phyloP scores from a whole-genome alignment of 305 asterid species.

The Fraxinus sp. region DNA sequence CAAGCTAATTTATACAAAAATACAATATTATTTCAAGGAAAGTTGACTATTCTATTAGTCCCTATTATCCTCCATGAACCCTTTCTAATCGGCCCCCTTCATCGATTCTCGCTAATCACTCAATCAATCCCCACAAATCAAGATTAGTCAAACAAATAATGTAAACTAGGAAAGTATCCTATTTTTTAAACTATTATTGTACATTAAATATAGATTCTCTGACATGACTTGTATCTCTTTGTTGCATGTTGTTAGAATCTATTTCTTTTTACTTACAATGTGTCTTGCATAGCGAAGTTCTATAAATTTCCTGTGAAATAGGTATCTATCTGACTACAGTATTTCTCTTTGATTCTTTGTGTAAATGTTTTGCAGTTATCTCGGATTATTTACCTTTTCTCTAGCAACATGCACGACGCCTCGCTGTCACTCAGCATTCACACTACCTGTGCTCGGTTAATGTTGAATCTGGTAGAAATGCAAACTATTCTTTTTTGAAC shows the following conservation, averaged over 20 bases:
- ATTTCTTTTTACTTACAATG: neutral
- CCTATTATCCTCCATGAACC: neutral
- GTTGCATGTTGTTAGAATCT: neutral
- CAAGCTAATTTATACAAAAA: neutral
- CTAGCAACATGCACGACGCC: constrained; percentile 61
- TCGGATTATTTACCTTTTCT: constrained; percentile 54
- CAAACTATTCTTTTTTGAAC: constrained; percentile 15
- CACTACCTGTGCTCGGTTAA: constrained; percentile 60
- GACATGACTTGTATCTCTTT: neutral
- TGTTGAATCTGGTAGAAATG: constrained; percentile 72
- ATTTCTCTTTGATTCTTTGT: neutral
- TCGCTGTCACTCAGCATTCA: constrained; percentile 58
- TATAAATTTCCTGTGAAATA: neutral
- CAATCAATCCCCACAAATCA: neutral
- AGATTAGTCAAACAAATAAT: neutral
- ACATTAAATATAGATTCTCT: neutral
- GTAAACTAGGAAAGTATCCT: neutral
- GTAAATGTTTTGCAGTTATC: constrained; percentile 44
- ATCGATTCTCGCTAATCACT: neutral
- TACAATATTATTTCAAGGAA: neutral
- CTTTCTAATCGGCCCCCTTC: neutral
- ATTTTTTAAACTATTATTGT: neutral
- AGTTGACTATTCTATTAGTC: neutral
- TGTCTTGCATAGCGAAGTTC: neutral
- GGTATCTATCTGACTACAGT: neutral